Conservation (phyloP, 495 filamentous ascomycete genomes). For the Talaromyces liani region DNA sequence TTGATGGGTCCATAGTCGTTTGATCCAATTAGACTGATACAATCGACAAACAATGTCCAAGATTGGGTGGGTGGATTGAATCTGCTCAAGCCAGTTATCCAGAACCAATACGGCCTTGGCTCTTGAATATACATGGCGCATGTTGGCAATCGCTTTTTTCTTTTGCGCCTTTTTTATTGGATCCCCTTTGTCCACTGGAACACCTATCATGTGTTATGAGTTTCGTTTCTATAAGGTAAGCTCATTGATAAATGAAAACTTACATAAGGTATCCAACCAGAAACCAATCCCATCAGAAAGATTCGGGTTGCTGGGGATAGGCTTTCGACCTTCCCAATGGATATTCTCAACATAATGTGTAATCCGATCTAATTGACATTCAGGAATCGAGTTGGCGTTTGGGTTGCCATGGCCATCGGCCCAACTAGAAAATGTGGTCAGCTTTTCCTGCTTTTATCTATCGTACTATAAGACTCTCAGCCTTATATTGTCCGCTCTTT, state of each 20-base stretch:
- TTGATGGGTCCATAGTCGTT: constrained; percentile 8
- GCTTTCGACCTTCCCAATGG: constrained; percentile 5
- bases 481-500: no score
- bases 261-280: constrained; percentile 8
- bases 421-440: background rate
- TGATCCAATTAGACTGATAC: constrained; percentile 9
- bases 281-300: background rate
- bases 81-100: constrained; percentile 6
- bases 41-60: background rate
- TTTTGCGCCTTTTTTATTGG: background rate
- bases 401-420: constrained; percentile 3
- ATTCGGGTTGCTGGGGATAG: background rate
- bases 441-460: background rate
- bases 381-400: background rate
- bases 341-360: constrained; percentile 2
- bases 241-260: background rate
- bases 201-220: no score
- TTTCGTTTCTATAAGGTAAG: no score
- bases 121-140: constrained; percentile 4
- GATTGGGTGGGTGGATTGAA: background rate
- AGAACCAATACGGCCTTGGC: constrained; percentile 1
- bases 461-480: background rate
- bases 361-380: constrained; percentile 7
- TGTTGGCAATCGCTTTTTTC: background rate
- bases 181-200: background rate